Evolutionary conservation across 495 filamentous ascomycete species (phyloP), one percentile per base, ranked within the genome.

Genomic region (Penicillium psychrofluorescens): DNA sequence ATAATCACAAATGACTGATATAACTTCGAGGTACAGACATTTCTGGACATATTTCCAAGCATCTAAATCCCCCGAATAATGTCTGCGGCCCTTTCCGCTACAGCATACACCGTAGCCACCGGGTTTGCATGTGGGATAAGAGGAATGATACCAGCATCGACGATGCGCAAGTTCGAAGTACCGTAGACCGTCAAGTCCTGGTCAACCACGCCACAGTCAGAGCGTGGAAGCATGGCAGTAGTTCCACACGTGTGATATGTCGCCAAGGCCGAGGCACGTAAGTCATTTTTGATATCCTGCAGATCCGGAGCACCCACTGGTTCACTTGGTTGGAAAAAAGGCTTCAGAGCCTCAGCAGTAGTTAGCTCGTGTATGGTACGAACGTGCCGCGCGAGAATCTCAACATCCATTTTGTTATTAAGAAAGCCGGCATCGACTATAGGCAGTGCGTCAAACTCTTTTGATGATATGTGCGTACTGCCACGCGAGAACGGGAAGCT

Each of bases 141-240:
- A 2, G 77, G 76, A 46, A 73, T 70, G 10, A 82, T 48, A 43
- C 72, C 64, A 0, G 78, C 73, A 45, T 76, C 78, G 9, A 79
- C 71, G 1, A 84, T 68, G 11, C 76, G 60, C 40, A 80, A 44
- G 9, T 70, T 65, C 35, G 56, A 41, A 1, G 73, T 67, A 0
- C 71, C 72, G 43, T 79, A 68, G 2, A 79, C 73, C 31, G 46
- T 52, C 47, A 79, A 43, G 16, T 58, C 43, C 4, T 62, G 53
- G 54, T 76, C 68, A 0, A 79, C 68, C 1, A 79, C 77, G 0
- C 67, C 68, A n/a, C 73, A 70, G 64, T 74, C 72, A 0, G 68
- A 64, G 40, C 67, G 75, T 0, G 76, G 54, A 29, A 58, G 45
- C 51, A 58, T 58, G 1, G 51, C 45, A 13, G 46, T 33, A 11